phyloP scores from a whole-genome alignment of 1,284 basidiomycete genomes.

The Heliocybe sulcata region DNA sequence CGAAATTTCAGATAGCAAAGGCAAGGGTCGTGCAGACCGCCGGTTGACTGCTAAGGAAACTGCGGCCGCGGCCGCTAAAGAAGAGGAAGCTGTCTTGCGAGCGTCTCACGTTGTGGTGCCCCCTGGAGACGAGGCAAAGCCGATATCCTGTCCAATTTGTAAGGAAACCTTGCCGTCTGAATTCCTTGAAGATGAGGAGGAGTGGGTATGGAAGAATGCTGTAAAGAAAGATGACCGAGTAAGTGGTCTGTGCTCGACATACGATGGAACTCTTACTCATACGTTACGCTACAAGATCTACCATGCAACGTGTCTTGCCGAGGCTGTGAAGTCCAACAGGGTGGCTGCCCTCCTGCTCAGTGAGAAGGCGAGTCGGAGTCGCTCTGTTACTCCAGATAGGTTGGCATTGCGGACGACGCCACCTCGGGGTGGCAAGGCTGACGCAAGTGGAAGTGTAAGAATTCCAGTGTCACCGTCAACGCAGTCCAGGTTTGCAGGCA shows the following conservation, averaged over 20 bases:
- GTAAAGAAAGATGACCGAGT: constrained; percentile 78
- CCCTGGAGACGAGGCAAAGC: constrained; percentile 74
- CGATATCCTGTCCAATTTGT: constrained; percentile 90
- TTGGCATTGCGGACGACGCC: constrained; percentile 35
- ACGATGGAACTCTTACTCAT: constrained; percentile 3
- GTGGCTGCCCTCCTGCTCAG: constrained; percentile 59
- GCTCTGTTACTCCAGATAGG: constrained; percentile 65
- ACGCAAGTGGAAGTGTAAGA: constrained; percentile 3
- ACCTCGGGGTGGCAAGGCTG: constrained; percentile 22
- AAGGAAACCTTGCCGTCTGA: constrained; percentile 92
- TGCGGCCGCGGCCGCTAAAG: constrained; percentile 60
- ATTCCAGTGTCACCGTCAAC: constrained; percentile 12
- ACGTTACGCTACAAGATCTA: constrained; percentile 49
- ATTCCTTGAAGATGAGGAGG: constrained; percentile 94
- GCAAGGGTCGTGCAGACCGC: constrained; percentile 54
- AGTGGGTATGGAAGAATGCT: constrained; percentile 97
- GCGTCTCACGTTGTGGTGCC: constrained; percentile 85
- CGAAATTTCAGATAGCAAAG: constrained; percentile 55
- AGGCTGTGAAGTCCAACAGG: constrained; percentile 56
- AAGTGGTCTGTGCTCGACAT: constrained; percentile 22
- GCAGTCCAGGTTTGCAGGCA: constrained; percentile 10
- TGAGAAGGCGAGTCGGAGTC: constrained; percentile 52
- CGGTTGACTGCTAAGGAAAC: constrained; percentile 47
- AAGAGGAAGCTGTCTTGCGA: constrained; percentile 68
- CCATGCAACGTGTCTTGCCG: constrained; percentile 89